phyloP scores from a whole-genome alignment of 306 rosid species.

The Chamaecrista fasciculata region DNA sequence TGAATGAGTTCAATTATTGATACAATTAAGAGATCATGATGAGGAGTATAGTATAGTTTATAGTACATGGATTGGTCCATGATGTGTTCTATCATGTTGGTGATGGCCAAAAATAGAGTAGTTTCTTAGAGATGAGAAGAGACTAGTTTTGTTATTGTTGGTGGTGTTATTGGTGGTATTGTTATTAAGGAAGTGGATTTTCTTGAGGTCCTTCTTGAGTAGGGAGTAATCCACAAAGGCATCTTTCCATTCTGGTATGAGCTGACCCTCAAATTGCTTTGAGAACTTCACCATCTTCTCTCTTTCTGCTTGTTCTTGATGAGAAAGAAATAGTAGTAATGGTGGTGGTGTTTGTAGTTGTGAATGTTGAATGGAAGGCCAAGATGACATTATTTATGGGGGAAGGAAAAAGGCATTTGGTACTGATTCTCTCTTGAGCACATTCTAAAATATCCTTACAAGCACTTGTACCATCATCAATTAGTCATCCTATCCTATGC shows the following conservation, averaged over 20 bases:
- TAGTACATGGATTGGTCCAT: slow-evolving; percentile 87
- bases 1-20: not conserved
- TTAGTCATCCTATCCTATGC: slow-evolving; percentile 44
- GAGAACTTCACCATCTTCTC: slow-evolving; percentile 83
- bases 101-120: slow-evolving; percentile 60
- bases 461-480: not conserved
- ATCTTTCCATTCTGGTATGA: slow-evolving; percentile 98
- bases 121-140: slow-evolving; percentile 56
- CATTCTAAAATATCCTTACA: slow-evolving; percentile 89
- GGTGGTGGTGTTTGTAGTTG: not conserved
- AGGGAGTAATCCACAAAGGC: slow-evolving; percentile 90
- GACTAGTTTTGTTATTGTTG: slow-evolving; percentile 30
- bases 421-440: slow-evolving; percentile 84
- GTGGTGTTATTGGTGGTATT: slow-evolving; percentile 29
- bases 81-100: slow-evolving; percentile 52
- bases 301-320: slow-evolving; percentile 4
- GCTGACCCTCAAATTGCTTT: slow-evolving; percentile 89
- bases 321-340: too few species aligned
- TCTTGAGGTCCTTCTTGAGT: slow-evolving; percentile 83
- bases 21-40: too few species aligned
- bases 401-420: slow-evolving; percentile 46
- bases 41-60: too few species aligned
- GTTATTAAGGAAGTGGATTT: slow-evolving; percentile 51
- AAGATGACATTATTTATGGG: slow-evolving; percentile 62
- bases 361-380: slow-evolving; percentile 61